Conservation (phyloP, 169 alveolate genomes). For the Plasmodium adleri region DNA sequence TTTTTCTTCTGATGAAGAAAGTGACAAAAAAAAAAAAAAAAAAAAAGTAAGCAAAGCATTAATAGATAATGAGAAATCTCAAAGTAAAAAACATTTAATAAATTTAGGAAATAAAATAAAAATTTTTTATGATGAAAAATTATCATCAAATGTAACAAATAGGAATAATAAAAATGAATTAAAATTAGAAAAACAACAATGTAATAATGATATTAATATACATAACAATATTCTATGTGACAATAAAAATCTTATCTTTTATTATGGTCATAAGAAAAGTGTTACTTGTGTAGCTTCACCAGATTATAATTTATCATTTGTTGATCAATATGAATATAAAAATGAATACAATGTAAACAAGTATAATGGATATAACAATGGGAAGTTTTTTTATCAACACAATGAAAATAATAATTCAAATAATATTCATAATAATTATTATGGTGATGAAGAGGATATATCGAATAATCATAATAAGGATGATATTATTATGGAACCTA, state of each 20-base stretch:
- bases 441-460: not conserved
- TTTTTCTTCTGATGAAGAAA: constrained; percentile 19
- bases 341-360: not conserved
- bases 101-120: constrained; percentile 58
- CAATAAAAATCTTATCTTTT: constrained; percentile 32
- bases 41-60: constrained; percentile 43
- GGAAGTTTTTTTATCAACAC: not conserved
- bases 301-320: constrained; percentile 55
- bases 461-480: not conserved
- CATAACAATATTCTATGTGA: too few species aligned
- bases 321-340: constrained; percentile 54
- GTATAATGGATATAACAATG: not conserved
- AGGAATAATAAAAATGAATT: constrained; percentile 11
- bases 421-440: constrained; percentile 2
- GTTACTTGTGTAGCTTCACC: constrained; percentile 70
- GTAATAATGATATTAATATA: not conserved
- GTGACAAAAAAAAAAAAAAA: constrained; percentile 36
- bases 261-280: constrained; percentile 66
- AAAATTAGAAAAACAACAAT: not conserved
- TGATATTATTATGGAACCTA: constrained; percentile 25
- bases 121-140: constrained; percentile 50
- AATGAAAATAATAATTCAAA: not conserved
- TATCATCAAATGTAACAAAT: constrained; percentile 14
- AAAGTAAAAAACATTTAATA: constrained; percentile 25
- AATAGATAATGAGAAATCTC: constrained; percentile 40